Conservation (phyloP, 805 yeast genomes). For the Nakazawaea sp. region DNA sequence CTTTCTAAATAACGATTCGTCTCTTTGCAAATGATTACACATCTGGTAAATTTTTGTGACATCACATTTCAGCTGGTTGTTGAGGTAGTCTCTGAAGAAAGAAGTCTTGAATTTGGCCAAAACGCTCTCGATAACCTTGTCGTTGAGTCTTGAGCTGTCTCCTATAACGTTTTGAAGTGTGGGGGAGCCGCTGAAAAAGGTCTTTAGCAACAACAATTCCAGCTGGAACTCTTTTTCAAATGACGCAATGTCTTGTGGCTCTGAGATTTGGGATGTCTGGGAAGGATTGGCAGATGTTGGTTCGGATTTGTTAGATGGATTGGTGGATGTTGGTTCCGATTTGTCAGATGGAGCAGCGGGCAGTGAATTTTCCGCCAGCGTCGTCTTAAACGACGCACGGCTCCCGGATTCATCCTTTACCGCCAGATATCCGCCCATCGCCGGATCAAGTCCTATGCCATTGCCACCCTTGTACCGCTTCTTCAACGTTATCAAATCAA, state of each 20-base stretch:
- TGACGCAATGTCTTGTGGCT: not conserved
- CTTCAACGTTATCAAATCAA: slow-evolving; percentile 8
- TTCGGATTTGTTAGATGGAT: too few relatives aligned
- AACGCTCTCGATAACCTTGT: not conserved
- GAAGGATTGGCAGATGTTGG: too few relatives aligned
- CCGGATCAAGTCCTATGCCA: too few relatives aligned
- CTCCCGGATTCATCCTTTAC: too few relatives aligned
- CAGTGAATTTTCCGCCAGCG: too few relatives aligned
- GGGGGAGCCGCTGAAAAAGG: slow-evolving; percentile 1
- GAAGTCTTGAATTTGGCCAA: slow-evolving; percentile 5
- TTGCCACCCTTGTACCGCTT: slow-evolving; percentile 1
- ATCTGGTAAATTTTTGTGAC: slow-evolving; percentile 7
- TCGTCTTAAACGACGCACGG: too few relatives aligned
- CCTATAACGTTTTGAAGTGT: not conserved
- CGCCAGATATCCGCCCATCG: too few relatives aligned
- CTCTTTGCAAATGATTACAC: slow-evolving; percentile 7
- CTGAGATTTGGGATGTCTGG: too few relatives aligned
- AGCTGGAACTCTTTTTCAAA: slow-evolving; percentile 1
- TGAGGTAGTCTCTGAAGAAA: slow-evolving; percentile 2
- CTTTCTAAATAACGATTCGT: not conserved
- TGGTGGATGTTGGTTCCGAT: too few relatives aligned
- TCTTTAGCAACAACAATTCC: slow-evolving; percentile 3
- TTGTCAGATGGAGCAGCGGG: too few relatives aligned
- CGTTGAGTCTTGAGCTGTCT: not conserved
- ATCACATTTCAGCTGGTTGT: slow-evolving; percentile 1